phyloP scores from a whole-genome alignment of 495 filamentous ascomycete genomes.

The Talaromyces liani region DNA sequence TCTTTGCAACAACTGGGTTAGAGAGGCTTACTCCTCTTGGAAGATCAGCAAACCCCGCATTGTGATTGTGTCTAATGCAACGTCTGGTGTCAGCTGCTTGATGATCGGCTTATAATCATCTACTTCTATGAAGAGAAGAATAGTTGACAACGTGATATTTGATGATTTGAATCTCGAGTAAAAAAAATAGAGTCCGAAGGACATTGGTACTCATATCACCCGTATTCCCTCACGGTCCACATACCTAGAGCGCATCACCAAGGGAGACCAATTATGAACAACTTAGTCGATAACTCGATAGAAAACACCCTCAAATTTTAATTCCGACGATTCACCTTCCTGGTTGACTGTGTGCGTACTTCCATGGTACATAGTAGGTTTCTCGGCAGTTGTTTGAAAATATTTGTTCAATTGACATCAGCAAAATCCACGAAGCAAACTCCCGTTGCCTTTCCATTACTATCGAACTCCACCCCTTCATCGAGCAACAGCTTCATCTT shows the following conservation, averaged over 20 bases:
- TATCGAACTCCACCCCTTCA: constrained; percentile 27
- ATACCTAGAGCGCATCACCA: background rate
- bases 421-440: constrained; percentile 24
- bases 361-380: background rate
- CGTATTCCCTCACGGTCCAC: background rate
- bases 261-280: background rate
- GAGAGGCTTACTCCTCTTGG: background rate
- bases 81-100: background rate
- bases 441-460: constrained; percentile 19
- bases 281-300: too few species aligned
- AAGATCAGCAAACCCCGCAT: background rate
- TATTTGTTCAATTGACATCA: constrained; percentile 1
- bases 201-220: background rate
- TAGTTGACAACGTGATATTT: background rate
- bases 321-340: background rate
- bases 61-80: background rate
- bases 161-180: background rate
- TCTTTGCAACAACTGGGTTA: background rate
- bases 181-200: background rate
- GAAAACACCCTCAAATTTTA: too few species aligned
- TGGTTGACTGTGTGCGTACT: background rate
- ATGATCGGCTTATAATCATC: background rate
- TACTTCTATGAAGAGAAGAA: background rate
- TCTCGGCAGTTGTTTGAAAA: background rate
- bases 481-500: constrained; percentile 20